phyloP scores from a whole-genome alignment of 192 early-diverging fungal species.

The Glomus cerebriforme region DNA sequence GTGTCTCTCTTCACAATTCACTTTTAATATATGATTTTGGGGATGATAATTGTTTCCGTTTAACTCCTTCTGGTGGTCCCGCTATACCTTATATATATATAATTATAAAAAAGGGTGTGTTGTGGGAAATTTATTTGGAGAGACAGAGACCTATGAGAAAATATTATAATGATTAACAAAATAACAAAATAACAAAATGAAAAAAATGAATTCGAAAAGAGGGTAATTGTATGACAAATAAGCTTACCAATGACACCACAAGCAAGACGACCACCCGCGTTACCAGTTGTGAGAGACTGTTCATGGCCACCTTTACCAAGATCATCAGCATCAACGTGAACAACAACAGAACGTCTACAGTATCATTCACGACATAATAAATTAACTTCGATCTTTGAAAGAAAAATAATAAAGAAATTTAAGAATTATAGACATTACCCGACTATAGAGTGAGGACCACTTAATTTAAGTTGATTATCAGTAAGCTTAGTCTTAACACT shows the following conservation, averaged over 20 bases:
- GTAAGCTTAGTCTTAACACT: conserved; percentile 51
- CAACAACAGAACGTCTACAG: conserved; percentile 74
- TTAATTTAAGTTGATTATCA: conserved; percentile 71
- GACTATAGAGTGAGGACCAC: conserved; percentile 74
- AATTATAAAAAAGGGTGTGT: background rate
- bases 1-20: background rate
- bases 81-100: background rate
- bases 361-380: background rate
- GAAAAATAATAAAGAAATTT: background rate
- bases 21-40: background rate
- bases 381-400: background rate
- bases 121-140: background rate
- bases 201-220: background rate
- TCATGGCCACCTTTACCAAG: conserved; percentile 76
- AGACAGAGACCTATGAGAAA: background rate
- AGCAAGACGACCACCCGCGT: conserved; percentile 82
- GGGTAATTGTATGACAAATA: background rate
- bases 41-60: background rate
- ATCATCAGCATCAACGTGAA: conserved; percentile 86
- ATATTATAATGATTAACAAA: background rate
- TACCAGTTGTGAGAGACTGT: conserved; percentile 79
- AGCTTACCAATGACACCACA: conserved; percentile 88
- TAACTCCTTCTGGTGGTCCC: background rate
- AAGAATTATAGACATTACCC: conserved; percentile 50
- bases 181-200: background rate